Evolutionary conservation across 139 green algal genomes (phyloP).

Genomic region (Tetratostichococcus sp.): DNA sequence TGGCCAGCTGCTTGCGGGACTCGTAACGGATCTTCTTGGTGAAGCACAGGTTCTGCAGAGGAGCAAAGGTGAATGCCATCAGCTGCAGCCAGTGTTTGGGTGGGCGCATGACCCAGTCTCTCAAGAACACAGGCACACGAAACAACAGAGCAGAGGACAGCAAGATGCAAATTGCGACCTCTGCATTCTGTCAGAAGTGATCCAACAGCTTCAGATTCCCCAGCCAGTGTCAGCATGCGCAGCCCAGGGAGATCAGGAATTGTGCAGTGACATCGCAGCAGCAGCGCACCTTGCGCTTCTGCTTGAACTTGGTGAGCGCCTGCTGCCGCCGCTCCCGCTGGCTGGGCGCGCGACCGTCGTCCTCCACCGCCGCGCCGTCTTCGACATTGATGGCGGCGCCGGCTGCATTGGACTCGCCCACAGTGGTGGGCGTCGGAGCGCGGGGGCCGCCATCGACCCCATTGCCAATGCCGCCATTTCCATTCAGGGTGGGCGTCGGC

Average conservation of each 20-base stretch:
- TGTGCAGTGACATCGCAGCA: too few species aligned
- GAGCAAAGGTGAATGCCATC: neutral
- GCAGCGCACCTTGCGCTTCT: constrained; percentile 57
- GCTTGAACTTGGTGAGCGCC: constrained; percentile 60
- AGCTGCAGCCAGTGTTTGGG: neutral
- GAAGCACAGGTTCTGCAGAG: constrained; percentile 45
- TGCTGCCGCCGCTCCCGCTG: constrained; percentile 12
- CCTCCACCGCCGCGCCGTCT: neutral
- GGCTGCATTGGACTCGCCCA: neutral
- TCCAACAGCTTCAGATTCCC: too few species aligned
- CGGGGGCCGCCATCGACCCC: neutral
- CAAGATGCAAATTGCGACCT: too few species aligned
- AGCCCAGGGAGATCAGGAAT: too few species aligned
- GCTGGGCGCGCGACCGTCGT: neutral
- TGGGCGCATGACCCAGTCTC: too few species aligned
- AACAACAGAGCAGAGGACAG: too few species aligned
- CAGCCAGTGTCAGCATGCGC: too few species aligned
- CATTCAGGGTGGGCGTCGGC: too few species aligned
- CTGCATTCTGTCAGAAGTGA: too few species aligned
- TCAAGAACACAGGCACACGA: too few species aligned
- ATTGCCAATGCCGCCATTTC: too few species aligned
- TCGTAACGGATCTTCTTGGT: constrained; percentile 68
- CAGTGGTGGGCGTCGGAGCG: neutral
- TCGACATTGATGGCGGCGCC: neutral
- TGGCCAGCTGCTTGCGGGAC: constrained; percentile 57